Evolutionary conservation across 208 protist genomes (phyloP), one percentile per base, ranked within the genome.

Genomic region (Wallacemonas sp.): DNA sequence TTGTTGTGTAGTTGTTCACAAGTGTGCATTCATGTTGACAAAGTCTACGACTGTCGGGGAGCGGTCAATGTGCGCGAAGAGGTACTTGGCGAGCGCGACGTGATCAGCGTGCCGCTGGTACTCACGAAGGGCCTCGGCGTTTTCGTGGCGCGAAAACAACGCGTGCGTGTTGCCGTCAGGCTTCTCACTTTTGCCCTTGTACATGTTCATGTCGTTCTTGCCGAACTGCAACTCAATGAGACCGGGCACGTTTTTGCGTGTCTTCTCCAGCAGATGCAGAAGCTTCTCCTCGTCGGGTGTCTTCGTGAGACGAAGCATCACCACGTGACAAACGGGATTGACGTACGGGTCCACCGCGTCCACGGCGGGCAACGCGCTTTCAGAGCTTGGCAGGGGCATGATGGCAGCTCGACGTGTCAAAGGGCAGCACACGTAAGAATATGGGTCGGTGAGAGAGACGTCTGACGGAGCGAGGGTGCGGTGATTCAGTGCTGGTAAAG

Each of bases 191-290:
- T 73, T 75, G 42, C 53, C 63, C n/a, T 64, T 50, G 66, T 76
- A 83, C 15, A 74, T 53, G 6, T 72, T 36, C 67, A 71, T 50
- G 55, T 79, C 65, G 44, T 78, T 87, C 34, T 61, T 50, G 19
- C 83, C 83, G 41, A 89, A 86, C 46, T 86, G 77, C n/a, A 89
- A 39, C 53, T 89, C 83, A 38, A 89, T 78, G 27, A 89, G 63
- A 0, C 79, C 83, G 0, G 83, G 75, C 24, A 85, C 63, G 41
- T 57, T 36, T 1, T 39, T 33, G 12, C 78, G 76, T 2, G 71
- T 69, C 13, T 32, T 45, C 38, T 41, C 39, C 21, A 89, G 65
- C 22, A 83, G 70, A 21, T 65, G 9, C 4, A 33, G 19, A 21
- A 86, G 36, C 41, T 78, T 67, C 22, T 48, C 57, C 21, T 65